Conservation (phyloP, 2,329 filamentous ascomycete species). For the Colletotrichum zoysiae region DNA sequence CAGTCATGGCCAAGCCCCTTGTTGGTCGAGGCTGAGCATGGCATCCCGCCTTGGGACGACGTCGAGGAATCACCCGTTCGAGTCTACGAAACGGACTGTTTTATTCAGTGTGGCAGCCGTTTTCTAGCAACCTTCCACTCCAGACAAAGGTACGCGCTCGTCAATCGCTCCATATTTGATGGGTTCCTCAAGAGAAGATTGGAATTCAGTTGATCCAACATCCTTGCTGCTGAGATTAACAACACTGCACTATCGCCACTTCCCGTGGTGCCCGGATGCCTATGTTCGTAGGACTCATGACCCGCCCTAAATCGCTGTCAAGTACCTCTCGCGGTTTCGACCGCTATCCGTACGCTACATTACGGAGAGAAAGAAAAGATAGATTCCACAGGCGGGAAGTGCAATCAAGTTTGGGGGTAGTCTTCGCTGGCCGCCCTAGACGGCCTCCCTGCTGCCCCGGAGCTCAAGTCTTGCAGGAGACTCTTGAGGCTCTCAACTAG, state of each 20-base stretch:
- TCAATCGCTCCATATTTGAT: not conserved
- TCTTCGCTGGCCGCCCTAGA: constrained; percentile 34
- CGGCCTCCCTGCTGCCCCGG: constrained; percentile 30
- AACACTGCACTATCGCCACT: not conserved
- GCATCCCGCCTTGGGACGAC: not conserved
- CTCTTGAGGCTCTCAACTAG: constrained; percentile 33
- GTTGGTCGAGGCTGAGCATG: not conserved
- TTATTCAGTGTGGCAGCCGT: too few species aligned
- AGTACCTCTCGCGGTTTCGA: not conserved
- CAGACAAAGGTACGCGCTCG: not conserved
- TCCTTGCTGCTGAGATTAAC: not conserved
- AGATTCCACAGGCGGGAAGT: not conserved
- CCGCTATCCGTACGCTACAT: not conserved
- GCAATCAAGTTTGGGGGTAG: not conserved
- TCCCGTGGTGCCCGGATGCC: not conserved
- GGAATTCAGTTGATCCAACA: not conserved
- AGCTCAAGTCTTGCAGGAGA: constrained; percentile 34
- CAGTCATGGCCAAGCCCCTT: not conserved
- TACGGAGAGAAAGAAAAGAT: too few species aligned
- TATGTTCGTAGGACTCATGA: not conserved
- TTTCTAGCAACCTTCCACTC: too few species aligned
- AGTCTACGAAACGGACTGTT: too few species aligned
- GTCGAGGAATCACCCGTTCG: not conserved
- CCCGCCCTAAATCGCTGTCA: not conserved
- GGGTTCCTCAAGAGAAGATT: not conserved